phyloP scores from a whole-genome alignment of 2,329 filamentous ascomycete genomes.

The Penicillium griseofulvum region DNA sequence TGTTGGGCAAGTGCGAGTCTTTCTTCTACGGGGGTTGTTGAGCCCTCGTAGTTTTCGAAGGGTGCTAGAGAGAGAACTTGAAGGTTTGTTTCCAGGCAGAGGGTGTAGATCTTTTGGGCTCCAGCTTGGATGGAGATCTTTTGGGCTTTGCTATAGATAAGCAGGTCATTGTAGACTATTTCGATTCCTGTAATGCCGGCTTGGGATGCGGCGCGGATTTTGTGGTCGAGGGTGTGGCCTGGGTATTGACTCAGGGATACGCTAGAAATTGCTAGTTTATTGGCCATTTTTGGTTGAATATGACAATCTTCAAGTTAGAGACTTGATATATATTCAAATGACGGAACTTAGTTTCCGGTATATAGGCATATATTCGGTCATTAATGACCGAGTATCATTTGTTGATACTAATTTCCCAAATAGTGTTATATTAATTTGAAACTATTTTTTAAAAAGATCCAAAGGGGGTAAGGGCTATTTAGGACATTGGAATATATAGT shows the following conservation, averaged over 20 bases:
- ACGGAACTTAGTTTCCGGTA: background rate
- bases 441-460: no score
- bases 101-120: conserved; percentile 16
- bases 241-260: conserved; percentile 32
- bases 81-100: conserved; percentile 21
- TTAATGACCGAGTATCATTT: no score
- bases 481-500: no score
- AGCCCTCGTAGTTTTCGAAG: conserved; percentile 41
- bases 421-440: no score
- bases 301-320: background rate
- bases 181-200: conserved; percentile 32
- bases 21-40: conserved; percentile 23
- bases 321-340: background rate
- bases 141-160: conserved; percentile 18
- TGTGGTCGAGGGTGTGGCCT: conserved; percentile 30
- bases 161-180: conserved; percentile 33
- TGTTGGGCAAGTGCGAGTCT: conserved; percentile 28
- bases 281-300: conserved; percentile 14
- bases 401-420: no score
- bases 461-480: no score
- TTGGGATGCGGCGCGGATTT: conserved; percentile 27
- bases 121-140: conserved; percentile 17
- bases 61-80: conserved; percentile 32
- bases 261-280: conserved; percentile 31
- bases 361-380: no score